Evolutionary conservation across 345 rosid genomes (phyloP).

Genomic region (Eucalyptus regnans): DNA sequence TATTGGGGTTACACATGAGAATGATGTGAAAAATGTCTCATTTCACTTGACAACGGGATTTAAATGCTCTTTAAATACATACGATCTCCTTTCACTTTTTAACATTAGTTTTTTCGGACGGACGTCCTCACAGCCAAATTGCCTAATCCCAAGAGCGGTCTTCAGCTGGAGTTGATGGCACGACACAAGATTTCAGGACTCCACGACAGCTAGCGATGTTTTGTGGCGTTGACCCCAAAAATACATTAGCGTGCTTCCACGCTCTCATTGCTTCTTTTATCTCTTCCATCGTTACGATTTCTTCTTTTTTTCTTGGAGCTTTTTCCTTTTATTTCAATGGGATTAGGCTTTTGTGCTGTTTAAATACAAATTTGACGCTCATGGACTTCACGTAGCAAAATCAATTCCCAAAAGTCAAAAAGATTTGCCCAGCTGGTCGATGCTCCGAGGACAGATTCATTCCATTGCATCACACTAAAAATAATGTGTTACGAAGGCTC

Average conservation of each 20-base stretch:
- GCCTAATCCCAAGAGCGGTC: background rate
- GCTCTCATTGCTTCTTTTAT: background rate
- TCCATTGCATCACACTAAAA: background rate
- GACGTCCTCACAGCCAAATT: background rate
- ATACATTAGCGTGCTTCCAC: background rate
- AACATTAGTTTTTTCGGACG: fast-evolving
- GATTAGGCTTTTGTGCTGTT: background rate
- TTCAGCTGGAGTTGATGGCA: background rate
- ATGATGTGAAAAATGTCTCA: no score
- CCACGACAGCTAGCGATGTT: background rate
- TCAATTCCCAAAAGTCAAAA: background rate
- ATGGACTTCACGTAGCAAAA: background rate
- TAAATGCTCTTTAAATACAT: fast-evolving
- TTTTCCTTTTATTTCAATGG: background rate
- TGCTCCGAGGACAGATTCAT: background rate
- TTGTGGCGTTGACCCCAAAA: background rate
- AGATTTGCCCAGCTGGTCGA: background rate
- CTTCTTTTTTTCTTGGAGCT: background rate
- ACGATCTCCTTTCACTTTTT: no score
- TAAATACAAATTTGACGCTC: no score
- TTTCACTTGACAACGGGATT: fast-evolving
- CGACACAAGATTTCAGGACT: background rate
- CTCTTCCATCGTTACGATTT: background rate
- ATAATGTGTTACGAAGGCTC: background rate
- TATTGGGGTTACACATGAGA: no score